Percentiles rank a stretch among this genome's conserved stretches.
phyloP scores from a whole-genome alignment of 1,284 basidiomycete genomes.

The Fomitiporia mediterranea region DNA sequence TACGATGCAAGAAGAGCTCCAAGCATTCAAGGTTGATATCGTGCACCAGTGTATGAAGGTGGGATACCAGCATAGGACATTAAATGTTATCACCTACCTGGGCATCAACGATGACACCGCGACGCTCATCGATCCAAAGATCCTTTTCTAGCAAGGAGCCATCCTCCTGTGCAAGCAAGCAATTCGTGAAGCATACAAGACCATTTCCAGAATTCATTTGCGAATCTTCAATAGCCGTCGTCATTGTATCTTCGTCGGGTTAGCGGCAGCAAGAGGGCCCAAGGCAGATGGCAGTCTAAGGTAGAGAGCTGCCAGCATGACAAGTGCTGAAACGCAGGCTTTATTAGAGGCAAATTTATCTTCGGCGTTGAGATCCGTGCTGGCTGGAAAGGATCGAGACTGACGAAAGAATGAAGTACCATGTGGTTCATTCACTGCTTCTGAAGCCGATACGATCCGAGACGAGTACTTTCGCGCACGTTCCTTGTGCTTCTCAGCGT shows the following conservation, averaged over 20 bases:
- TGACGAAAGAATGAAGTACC: background rate
- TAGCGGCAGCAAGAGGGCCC: background rate
- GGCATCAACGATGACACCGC: conserved; percentile 66
- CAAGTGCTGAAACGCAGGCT: background rate
- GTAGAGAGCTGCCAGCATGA: background rate
- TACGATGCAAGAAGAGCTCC: no score
- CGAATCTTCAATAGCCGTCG: background rate
- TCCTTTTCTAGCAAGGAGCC: conserved; percentile 65
- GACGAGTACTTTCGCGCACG: background rate
- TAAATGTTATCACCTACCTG: conserved; percentile 52
- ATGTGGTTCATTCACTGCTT: background rate
- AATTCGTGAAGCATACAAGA: conserved; percentile 82
- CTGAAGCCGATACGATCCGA: background rate
- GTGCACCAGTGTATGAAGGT: no score
- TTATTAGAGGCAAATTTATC: no score
- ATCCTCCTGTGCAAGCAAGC: conserved; percentile 70
- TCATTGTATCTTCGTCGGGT: background rate
- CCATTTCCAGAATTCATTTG: conserved; percentile 39
- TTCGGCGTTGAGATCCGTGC: background rate
- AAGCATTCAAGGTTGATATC: no score
- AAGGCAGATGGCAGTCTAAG: background rate
- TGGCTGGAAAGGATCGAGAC: background rate
- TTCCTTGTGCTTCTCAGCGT: background rate
- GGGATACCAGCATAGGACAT: no score
- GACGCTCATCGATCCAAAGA: conserved; percentile 70